Base-by-base conservation (phyloP, 176 grass and related monocot genomes). In the Alopecurus myosuroides region DNA sequence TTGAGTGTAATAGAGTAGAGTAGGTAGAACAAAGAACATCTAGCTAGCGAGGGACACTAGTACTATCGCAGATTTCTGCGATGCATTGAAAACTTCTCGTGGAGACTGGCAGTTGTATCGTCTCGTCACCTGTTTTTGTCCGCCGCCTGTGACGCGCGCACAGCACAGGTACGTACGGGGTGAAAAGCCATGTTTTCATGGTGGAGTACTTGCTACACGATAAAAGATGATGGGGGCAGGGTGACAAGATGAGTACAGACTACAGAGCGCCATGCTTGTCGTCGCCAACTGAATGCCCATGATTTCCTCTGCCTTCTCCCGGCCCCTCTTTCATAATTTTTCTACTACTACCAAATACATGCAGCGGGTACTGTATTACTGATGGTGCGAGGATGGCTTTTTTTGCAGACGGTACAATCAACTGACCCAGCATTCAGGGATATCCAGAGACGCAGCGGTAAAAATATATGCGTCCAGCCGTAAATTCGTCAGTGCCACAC, bases 101-200 rank as follows among this genome's bases (percentile, higher is more conserved):
- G 14, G 70, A 73, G 40, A 46, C 70, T 73, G 39, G 70, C 70
- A 73, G 70, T 74, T 48, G 70, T 74, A 29, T 44, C 37, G 70
- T 74, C 70, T 49, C 28, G 4, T 44, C 37, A 20, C 11, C 81
- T 66, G 18, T 22, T 50, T 62, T 18, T 4, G 39, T 52, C 60
- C 19, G n/a, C n/a, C n/a, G 69, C 13, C 8, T 23, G 5, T 29
- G 69, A 76, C 69, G n/a, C 57, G 29, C 53, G 58, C 34, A 34
- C 55, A 88, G 36, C 56, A 44, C 5, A 37, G 12, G 18, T 19
- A 61, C 1, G 44, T 66, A 82, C 46, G 56, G 50, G n/a, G 31
- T 7, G 30, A 28, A 67, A 37, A 20, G 46, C 45, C 36, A 74
- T 20, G 39, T 39, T 58, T n/a, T 29, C 31, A 28, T 73, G 26